A percentile compares a stretch with the other conserved stretches of the same genome.
Conservation (phyloP, 2,329 filamentous ascomycete genomes). For the Aaosphaeria pasadenensis region DNA sequence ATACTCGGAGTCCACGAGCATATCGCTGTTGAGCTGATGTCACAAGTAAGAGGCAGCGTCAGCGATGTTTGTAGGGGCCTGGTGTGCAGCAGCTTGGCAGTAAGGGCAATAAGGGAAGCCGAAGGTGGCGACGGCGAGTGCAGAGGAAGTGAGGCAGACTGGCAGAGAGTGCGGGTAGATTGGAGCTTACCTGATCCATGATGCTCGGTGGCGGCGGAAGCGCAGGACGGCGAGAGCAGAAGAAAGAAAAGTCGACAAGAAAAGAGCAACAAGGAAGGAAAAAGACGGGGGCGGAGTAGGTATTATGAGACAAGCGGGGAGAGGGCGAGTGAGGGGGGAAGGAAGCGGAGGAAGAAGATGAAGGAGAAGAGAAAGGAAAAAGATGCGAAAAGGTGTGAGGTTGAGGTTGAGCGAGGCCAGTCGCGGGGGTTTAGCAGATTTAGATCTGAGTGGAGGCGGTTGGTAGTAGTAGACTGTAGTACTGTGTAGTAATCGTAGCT, state of each 20-base stretch:
- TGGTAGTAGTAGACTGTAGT: too few relatives aligned
- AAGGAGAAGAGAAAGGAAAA: too few relatives aligned
- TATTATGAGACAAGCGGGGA: too few relatives aligned
- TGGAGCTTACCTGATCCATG: conserved; percentile 28
- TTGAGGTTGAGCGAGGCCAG: too few relatives aligned
- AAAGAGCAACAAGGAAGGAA: not conserved
- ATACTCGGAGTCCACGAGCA: conserved; percentile 61
- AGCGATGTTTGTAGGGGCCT: not conserved
- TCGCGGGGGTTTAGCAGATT: too few relatives aligned
- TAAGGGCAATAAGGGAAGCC: conserved; percentile 8
- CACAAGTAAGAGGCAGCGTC: conserved; percentile 4
- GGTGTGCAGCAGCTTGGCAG: conserved; percentile 1
- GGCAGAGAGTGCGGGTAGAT: conserved; percentile 3
- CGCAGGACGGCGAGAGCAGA: not conserved
- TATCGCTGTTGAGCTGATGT: conserved; percentile 57
- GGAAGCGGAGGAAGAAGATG: too few relatives aligned
- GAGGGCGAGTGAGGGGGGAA: too few relatives aligned
- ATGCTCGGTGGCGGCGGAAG: conserved; percentile 10
- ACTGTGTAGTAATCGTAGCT: too few relatives aligned
- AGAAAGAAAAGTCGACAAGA: conserved; percentile 1
- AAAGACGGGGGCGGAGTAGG: not conserved
- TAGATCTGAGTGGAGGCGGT: too few relatives aligned
- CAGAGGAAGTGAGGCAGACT: conserved; percentile 4
- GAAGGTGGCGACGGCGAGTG: conserved; percentile 13
- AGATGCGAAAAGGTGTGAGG: too few relatives aligned